A percentile compares a stretch with the other conserved stretches of the same genome.
Evolutionary conservation across 169 alveolate species (phyloP).

Genomic region (Plasmodium relictum): DNA sequence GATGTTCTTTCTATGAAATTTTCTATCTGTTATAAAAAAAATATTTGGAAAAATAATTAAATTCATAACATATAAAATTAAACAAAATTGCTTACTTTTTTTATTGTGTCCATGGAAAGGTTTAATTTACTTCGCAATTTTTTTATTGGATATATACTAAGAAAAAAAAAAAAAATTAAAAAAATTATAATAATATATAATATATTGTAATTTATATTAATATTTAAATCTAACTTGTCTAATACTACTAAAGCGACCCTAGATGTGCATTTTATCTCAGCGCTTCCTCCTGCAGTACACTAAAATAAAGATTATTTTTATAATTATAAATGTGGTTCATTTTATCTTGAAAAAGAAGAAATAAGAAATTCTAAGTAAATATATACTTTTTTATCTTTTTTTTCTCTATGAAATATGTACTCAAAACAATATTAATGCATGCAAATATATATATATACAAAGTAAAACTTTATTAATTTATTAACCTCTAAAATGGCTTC

Average conservation of each 20-base stretch:
- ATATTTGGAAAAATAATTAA: neutral
- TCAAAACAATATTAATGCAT: neutral
- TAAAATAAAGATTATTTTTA: neutral
- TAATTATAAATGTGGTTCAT: neutral
- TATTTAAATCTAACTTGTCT: conserved; percentile 28
- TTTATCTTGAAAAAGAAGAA: neutral
- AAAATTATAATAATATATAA: neutral
- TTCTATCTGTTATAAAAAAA: conserved; percentile 44
- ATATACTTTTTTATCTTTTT: neutral
- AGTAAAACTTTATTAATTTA: neutral
- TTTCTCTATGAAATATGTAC: neutral
- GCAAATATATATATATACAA: neutral
- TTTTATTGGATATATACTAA: conserved; percentile 69
- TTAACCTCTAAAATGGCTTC: conserved; percentile 75
- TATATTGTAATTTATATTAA: neutral
- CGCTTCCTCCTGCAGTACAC: conserved; percentile 76
- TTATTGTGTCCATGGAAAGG: conserved; percentile 38
- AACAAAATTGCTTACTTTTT: conserved; percentile 14
- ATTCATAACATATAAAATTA: neutral
- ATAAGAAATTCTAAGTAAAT: neutral
- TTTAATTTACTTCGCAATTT: conserved; percentile 28
- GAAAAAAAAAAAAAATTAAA: neutral
- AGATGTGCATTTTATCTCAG: conserved; percentile 77
- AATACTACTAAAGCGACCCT: conserved; percentile 71
- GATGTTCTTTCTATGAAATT: conserved; percentile 52